Base-by-base conservation (phyloP, 768 basidiomycete genomes). In the Leccinellum luteum region DNA sequence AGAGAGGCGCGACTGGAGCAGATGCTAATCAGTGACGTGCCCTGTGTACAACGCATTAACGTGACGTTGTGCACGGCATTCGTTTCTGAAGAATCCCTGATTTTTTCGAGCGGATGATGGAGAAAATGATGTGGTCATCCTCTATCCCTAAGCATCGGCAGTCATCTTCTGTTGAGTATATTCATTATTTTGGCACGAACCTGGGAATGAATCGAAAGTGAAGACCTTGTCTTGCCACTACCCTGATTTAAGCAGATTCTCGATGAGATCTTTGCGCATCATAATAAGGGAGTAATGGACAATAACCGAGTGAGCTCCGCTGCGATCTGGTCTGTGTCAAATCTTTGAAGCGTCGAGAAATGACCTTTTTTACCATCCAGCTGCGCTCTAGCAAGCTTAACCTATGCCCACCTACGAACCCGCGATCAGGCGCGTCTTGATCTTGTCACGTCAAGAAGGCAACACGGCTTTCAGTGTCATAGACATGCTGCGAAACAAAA, bases 141-240 rank as follows among this genome's bases (percentile, higher is more conserved):
- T 93, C 92, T 75, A 92, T 93, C 41, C 91, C 91, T 92, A 56
- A 4, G 8, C 23, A 19, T 3, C 8, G 47, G 23, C 9, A 25
- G 63, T 72, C 54, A 72, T 35, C 5, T 9, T 51, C 30, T 45
- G 48, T 51, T 21, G 57, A 50, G 30, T 58, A 54, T 25, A 3
- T 23, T 25, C 35, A 28, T 54, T n/a, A n/a, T 15, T 60, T 47
- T 34, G 25, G n/a, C 32, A 60, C 70, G 21, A 58, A 89, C 90
- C 90, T 84, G 90, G 89, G 65, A 90, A 91, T 4, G 85, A 83
- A 67, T 91, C 90, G 10, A 91, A 83, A 61, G 88, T 89, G 74
- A 88, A 90, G 30, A 82, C 82, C 55, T 78, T 91, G 66, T 90
- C 81, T 38, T 79, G 70, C 85, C 84, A 87, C 0, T 72, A 73